Evolutionary conservation across 2,329 filamentous ascomycete species (phyloP).

Genomic region (Aureobasidium melanogenum): DNA sequence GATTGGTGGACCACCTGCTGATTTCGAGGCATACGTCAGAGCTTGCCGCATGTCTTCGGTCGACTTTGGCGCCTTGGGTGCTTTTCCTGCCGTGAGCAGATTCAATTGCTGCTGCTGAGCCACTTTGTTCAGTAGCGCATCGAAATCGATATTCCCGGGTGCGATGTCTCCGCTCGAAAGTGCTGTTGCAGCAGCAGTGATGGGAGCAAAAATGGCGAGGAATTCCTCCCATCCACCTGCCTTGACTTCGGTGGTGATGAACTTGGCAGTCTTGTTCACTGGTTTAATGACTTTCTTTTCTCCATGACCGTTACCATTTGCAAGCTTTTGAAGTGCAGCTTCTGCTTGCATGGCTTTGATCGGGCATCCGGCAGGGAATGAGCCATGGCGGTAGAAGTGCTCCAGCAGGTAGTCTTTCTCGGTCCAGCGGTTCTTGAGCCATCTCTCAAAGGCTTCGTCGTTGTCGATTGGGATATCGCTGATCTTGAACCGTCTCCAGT

Average conservation of each 20-base stretch:
- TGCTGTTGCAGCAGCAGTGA: conserved; percentile 42
- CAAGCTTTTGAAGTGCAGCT: conserved; percentile 24
- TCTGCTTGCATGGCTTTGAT: conserved; percentile 28
- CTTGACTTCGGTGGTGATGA: conserved; percentile 41
- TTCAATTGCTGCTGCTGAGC: conserved; percentile 25
- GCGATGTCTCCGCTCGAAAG: conserved; percentile 36
- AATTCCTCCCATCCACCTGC: conserved; percentile 43
- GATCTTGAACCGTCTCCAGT: conserved; percentile 78
- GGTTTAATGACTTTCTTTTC: conserved; percentile 16
- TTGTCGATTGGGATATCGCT: conserved; percentile 71
- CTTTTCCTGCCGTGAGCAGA: conserved; percentile 20
- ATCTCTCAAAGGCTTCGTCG: conserved; percentile 61
- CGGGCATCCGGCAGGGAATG: conserved; percentile 63
- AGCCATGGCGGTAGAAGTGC: conserved; percentile 60
- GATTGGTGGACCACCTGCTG: not conserved
- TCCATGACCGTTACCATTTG: conserved; percentile 21
- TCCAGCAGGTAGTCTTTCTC: conserved; percentile 83
- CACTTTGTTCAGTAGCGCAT: conserved; percentile 25
- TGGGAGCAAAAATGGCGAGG: conserved; percentile 42
- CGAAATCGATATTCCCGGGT: conserved; percentile 26
- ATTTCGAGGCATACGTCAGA: conserved; percentile 22
- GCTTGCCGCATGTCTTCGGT: conserved; percentile 25
- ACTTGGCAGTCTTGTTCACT: conserved; percentile 26
- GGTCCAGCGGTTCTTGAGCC: conserved; percentile 74
- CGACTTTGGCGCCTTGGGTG: conserved; percentile 20